Base-by-base conservation (phyloP, 257 asterid genomes). In the Solanum chilense region DNA sequence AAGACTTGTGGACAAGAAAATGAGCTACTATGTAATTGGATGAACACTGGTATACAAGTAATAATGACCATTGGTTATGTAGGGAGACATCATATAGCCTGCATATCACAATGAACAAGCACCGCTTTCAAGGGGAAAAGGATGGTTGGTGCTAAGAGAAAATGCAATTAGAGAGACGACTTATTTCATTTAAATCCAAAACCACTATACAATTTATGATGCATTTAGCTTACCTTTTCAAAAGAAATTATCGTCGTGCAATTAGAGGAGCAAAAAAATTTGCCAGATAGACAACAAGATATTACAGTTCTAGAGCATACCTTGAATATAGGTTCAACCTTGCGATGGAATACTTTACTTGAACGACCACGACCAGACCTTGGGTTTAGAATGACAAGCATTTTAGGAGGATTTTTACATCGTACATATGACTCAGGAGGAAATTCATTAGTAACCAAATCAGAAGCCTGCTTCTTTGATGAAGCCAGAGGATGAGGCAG, bases 341-440 rank as follows among this genome's bases (percentile, higher is more conserved):
- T 86, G 88, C 92, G 95, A 89, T 94, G 94, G 82, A 94, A 97
- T 84, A 97, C 98, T 92, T 97, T 97, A 93, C 94, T 94, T 62
- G 99, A 97, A 77, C 99, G 98, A 82, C 99, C 99, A 74, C 95
- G 94, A 39, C 99, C 99, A 85, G 99, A 95, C 88, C 96, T 95
- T 87, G 99, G 99, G 92, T 97, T 97, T 88, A 97, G 92, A 90
- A 97, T 93, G 89, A 95, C 99, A 69, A 97, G 98, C 98, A 97
- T 94, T 92, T 89, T 94, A 27, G 99, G 99, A 23, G 97, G 92
- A 85, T 89, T 94, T 94, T 96, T 97, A 89, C 97, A 94, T 92
- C 95, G 93, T 87, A 97, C 87, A 89, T 91, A 93, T 64, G 96
- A 95, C 91, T 96, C 99, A 1, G 94, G 95, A 85, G 98, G 98